Evolutionary conservation across 331 rosid genomes (phyloP).

Genomic region (Quercus tomentella): DNA sequence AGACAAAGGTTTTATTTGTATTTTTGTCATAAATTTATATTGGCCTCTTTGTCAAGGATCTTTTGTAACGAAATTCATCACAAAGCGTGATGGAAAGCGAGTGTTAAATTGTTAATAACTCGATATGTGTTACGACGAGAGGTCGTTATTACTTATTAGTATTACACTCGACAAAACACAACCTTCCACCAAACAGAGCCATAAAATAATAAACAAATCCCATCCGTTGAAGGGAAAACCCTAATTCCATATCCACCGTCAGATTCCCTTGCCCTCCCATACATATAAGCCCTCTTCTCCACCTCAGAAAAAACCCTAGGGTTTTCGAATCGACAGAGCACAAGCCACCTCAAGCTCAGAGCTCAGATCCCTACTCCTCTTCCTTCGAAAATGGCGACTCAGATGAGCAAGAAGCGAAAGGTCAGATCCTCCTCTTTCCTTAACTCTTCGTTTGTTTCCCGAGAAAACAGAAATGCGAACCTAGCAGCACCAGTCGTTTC

Average conservation of each 20-base stretch:
- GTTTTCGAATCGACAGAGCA: constrained; percentile 6
- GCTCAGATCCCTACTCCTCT: not conserved
- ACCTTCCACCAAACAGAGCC: too few species aligned
- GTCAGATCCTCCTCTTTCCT: constrained; percentile 16
- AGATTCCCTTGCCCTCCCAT: not conserved
- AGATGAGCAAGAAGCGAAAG: constrained; percentile 94
- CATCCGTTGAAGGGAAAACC: constrained; percentile 2
- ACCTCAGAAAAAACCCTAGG: constrained; percentile 11
- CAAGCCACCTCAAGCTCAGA: not conserved
- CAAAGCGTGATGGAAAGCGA: too few species aligned
- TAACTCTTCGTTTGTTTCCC: not conserved
- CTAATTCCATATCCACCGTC: constrained; percentile 11
- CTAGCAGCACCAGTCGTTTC: too few species aligned
- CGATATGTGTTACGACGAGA: too few species aligned
- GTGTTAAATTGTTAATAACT: too few species aligned
- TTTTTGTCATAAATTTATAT: too few species aligned
- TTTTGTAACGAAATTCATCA: too few species aligned
- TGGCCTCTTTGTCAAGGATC: too few species aligned
- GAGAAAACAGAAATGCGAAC: too few species aligned
- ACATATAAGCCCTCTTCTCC: constrained; percentile 4
- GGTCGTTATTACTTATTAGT: too few species aligned
- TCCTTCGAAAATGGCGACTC: constrained; percentile 55
- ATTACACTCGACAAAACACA: too few species aligned
- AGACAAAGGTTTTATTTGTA: too few species aligned
- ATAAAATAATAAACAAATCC: not conserved